A percentile compares a stretch with the other conserved stretches of the same genome.
phyloP scores from a whole-genome alignment of 768 basidiomycete species.

The Amanita exitialis region DNA sequence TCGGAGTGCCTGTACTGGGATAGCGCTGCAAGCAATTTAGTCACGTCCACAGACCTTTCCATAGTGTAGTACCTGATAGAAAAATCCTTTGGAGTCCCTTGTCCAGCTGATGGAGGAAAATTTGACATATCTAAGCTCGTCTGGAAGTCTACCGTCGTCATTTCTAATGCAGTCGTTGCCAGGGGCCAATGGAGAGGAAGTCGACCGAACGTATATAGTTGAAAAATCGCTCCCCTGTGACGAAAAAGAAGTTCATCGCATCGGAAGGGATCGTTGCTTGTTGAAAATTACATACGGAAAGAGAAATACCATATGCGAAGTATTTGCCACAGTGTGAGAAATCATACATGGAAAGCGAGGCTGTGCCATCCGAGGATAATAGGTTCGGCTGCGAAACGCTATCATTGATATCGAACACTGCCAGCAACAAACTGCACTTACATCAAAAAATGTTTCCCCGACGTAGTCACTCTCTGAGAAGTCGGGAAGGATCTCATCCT shows the following conservation, averaged over 20 bases:
- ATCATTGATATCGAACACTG: slow-evolving; percentile 5
- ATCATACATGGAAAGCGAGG: slow-evolving; percentile 43
- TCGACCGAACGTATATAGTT: slow-evolving; percentile 59
- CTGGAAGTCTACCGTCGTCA: slow-evolving; percentile 43
- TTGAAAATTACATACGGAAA: slow-evolving; percentile 38
- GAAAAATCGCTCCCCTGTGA: slow-evolving; percentile 63
- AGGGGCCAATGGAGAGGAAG: slow-evolving; percentile 42
- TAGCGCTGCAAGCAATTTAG: slow-evolving; percentile 35
- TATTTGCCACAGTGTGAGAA: slow-evolving; percentile 64
- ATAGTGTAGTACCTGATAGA: slow-evolving; percentile 49
- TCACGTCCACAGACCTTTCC: background rate
- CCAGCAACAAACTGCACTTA: slow-evolving; percentile 18
- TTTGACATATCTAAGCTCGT: slow-evolving; percentile 69
- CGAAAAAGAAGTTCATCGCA: slow-evolving; percentile 1
- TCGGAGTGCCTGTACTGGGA: slow-evolving; percentile 38
- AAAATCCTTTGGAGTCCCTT: slow-evolving; percentile 72
- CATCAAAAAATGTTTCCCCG: slow-evolving; percentile 76
- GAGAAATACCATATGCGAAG: slow-evolving; percentile 69
- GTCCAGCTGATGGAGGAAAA: slow-evolving; percentile 69
- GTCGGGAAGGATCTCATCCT: slow-evolving; percentile 41
- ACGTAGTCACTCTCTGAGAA: slow-evolving; percentile 34
- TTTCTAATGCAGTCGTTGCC: slow-evolving; percentile 29
- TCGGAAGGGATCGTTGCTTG: slow-evolving; percentile 4
- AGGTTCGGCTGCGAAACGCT: slow-evolving; percentile 49
- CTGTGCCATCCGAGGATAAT: slow-evolving; percentile 63